Conservation (phyloP, 805 yeast genomes). For the Nakazawaea peltata region DNA sequence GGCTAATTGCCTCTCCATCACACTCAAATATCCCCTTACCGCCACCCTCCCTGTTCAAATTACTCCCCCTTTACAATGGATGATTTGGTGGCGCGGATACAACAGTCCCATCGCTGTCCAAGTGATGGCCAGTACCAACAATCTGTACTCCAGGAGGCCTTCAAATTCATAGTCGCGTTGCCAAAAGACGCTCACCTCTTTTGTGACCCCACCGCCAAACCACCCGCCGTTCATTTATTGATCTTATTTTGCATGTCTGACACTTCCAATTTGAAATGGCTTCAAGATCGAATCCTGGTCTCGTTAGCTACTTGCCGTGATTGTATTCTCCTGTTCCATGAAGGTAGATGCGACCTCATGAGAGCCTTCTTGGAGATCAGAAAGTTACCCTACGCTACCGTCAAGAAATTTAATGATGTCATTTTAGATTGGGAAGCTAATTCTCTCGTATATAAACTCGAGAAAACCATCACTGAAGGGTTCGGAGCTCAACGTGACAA, state of each 20-base stretch:
- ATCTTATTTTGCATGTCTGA: slow-evolving; percentile 55
- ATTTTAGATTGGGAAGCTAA: slow-evolving; percentile 22
- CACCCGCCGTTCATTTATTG: slow-evolving; percentile 44
- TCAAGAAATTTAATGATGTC: slow-evolving; percentile 22
- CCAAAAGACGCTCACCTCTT: too few relatives aligned
- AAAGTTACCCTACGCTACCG: slow-evolving; percentile 27
- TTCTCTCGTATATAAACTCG: background rate
- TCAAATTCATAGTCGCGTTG: background rate
- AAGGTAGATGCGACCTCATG: slow-evolving; percentile 42
- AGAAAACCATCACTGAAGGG: background rate
- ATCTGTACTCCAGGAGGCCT: background rate
- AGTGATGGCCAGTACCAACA: slow-evolving; percentile 13
- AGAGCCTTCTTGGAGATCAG: slow-evolving; percentile 44
- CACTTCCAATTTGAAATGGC: slow-evolving; percentile 35
- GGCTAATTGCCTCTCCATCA: too few relatives aligned
- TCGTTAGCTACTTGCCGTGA: too few relatives aligned
- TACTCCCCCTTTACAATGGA: too few relatives aligned
- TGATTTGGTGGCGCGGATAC: background rate
- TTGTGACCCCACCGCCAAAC: slow-evolving; percentile 41
- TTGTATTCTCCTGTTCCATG: slow-evolving; percentile 47
- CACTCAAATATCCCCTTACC: too few relatives aligned
- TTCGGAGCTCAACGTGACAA: background rate
- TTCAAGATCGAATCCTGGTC: too few relatives aligned
- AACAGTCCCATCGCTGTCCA: slow-evolving; percentile 23
- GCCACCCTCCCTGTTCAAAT: too few relatives aligned